Base-by-base conservation (phyloP, 2,329 filamentous ascomycete species). In the Colletotrichum sp. region DNA sequence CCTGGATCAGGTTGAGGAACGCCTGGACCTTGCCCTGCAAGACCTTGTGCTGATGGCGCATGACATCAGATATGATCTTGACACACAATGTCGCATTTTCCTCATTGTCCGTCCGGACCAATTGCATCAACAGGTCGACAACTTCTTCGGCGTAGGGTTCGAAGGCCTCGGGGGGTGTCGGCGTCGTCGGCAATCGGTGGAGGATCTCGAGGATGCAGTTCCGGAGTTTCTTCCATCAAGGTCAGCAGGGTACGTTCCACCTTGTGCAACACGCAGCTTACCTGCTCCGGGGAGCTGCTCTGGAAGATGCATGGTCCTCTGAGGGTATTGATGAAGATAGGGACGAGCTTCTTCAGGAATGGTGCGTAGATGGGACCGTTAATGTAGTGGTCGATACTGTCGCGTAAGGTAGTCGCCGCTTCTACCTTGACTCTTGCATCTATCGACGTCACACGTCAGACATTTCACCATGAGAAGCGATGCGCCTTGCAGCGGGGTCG, bases 11-110 rank as follows among this genome's bases (percentile, higher is more conserved):
- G 71, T 94, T 93, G 75, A 99, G 87, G 84, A 99, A 99, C 4
- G 93, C 91, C 84, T 99, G 96, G 5, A 98, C 96, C 83, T 95
- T 96, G 74, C 91, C 90, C 57, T 86, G 85, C 9, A 98, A 92
- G 30, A 93, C 93, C 86, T 96, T 98, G 73, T 93, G 92, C 85
- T 99, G 96, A 82, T 98, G 95, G 65, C 97, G 93, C 90, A 98
- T 95, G 78, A 99, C 93, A 83, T 99, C 97, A 88, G 98, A 98
- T 68, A 98, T 95, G 16, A 96, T 98, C 89, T 99, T 99, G 86
- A 99, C 95, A 83, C 96, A 98, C 77, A 99, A 88, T n/a, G 98
- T 95, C 3, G 96, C 97, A 89, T 99, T 99, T 78, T 99, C 97
- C 86, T 99, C 97, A 81, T 99, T 99, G 85, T 99, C 97, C 57